Base-by-base conservation (phyloP, 2,329 filamentous ascomycete genomes). In the Seiridium cupressi region DNA sequence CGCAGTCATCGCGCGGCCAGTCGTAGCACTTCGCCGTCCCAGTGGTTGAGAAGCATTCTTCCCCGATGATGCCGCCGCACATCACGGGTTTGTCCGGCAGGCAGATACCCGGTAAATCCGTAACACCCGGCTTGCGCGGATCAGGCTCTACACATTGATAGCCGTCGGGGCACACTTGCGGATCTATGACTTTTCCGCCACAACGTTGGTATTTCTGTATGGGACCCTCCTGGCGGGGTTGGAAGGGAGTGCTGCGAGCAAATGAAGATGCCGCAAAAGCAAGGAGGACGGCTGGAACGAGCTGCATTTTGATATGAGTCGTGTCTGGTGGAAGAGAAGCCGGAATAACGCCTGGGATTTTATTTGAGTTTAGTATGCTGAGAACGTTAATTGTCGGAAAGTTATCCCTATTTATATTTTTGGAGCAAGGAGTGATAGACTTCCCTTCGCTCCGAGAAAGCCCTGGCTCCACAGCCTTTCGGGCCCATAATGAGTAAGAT, bases 91-190 rank as follows among this genome's bases (percentile, higher is more conserved):
- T 18, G 9, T 60, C 46, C 3, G 55, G 54, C 5, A 62, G 54
- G 58, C 61, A 62, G 47, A 62, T 62, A 11, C 61, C 61, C 1
- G 61, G 54, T 10, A 48, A 49, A 38, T 62, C 61, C 7, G 58
- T 58, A 5, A 58, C 35, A 31, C 40, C 51, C 31, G 44, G 46
- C 11, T 40, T 35, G 31, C 61, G 61, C 11, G 61, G 61, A 32
- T 62, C 61, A 8, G 49, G 49, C 47, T 49, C 2, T 44, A 62
- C 58, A 49, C 61, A 62, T 11, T 51, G 54, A 26, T 48, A 60
- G n/a, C 53, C 55, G 8, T 35, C 18, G 2, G 40, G 36, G 46
- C 61, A 62, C 18, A n/a, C 44, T n/a, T 49, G n/a, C 4, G 61
- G 55, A 55, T 60, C 31, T 7, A 32, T 5, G 6, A 58, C 44